A percentile compares a stretch with the other conserved stretches of the same genome.
Conservation (phyloP, 2,329 filamentous ascomycete species). For the Ceratocystis diversiconidia region DNA sequence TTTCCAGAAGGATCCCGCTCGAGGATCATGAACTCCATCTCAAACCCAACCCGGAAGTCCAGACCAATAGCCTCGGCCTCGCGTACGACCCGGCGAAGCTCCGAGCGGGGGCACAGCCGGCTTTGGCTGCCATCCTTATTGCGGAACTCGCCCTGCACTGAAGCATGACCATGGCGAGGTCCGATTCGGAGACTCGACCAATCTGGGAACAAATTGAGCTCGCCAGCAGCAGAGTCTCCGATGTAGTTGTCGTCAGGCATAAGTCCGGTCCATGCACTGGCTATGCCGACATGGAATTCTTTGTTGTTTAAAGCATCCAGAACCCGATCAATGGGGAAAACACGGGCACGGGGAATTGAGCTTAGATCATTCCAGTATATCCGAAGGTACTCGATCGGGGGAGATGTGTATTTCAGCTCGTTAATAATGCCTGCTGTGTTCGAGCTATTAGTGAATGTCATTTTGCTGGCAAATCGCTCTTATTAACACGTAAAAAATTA, state of each 20-base stretch:
- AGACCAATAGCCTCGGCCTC: slow-evolving; percentile 30
- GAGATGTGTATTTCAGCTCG: neutral
- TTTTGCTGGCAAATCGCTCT: neutral
- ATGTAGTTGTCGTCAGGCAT: slow-evolving; percentile 51
- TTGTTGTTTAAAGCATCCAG: slow-evolving; percentile 32
- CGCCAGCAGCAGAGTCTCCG: slow-evolving; percentile 43
- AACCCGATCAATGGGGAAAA: slow-evolving; percentile 50
- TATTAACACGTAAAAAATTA: neutral
- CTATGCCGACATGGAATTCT: slow-evolving; percentile 42
- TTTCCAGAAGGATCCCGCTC: neutral
- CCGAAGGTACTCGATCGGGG: slow-evolving; percentile 43
- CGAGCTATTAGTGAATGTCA: neutral
- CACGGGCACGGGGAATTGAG: slow-evolving; percentile 49
- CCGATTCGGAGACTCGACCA: slow-evolving; percentile 46
- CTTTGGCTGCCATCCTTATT: slow-evolving; percentile 39
- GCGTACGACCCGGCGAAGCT: slow-evolving; percentile 42
- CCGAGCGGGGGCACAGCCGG: slow-evolving; percentile 48
- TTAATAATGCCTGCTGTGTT: neutral
- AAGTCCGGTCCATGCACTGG: slow-evolving; percentile 49
- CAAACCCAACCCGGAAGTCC: slow-evolving; percentile 56
- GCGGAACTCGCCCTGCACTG: slow-evolving; percentile 52
- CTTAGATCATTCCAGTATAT: slow-evolving; percentile 70
- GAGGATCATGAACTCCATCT: slow-evolving; percentile 44
- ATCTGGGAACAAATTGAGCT: slow-evolving; percentile 54
- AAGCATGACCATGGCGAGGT: slow-evolving; percentile 46